These are phyloP conservation scores for Omphalotus guepiniiformis DNA, from an alignment of 768 basidiomycete species.

Conservation along the genomic window DNA sequence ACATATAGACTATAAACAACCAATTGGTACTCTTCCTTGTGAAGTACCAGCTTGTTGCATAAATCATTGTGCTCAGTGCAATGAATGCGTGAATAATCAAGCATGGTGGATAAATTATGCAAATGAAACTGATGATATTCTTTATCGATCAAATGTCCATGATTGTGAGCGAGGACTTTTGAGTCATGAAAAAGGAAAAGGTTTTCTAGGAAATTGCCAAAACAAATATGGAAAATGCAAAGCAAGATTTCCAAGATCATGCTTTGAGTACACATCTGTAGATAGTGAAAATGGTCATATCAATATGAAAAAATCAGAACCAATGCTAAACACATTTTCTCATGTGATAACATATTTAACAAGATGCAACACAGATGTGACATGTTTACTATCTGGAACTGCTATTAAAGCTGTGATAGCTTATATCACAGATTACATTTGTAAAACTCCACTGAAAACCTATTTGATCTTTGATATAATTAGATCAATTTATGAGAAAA, in stretches of 20 bases:
- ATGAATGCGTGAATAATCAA: not conserved
- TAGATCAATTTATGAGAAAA: not conserved
- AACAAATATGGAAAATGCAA: not conserved
- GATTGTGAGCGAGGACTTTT: not conserved
- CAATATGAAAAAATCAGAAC: conserved; percentile 4
- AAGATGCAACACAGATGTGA: conserved; percentile 6
- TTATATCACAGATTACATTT: conserved; percentile 15
- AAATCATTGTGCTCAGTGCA: not conserved
- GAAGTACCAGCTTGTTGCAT: not conserved
- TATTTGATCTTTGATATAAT: conserved; percentile 4
- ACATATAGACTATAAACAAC: not conserved
- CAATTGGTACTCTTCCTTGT: not conserved
- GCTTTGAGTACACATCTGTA: not conserved
- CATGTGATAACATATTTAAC: not conserved
- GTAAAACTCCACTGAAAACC: conserved; percentile 11
- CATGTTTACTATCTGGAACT: conserved; percentile 13
- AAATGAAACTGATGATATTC: not conserved
- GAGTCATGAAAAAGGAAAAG: not conserved
- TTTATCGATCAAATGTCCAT: not conserved
- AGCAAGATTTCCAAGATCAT: not conserved
- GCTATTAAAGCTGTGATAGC: conserved; percentile 11
- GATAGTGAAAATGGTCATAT: not conserved
- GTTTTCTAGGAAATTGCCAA: not conserved
- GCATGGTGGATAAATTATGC: not conserved
- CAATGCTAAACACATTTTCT: conserved; percentile 1